A percentile compares a stretch with the other conserved stretches of the same genome.
phyloP scores from a whole-genome alignment of 371 early-diverging fungal species.

The Saksenaea vasiformis region DNA sequence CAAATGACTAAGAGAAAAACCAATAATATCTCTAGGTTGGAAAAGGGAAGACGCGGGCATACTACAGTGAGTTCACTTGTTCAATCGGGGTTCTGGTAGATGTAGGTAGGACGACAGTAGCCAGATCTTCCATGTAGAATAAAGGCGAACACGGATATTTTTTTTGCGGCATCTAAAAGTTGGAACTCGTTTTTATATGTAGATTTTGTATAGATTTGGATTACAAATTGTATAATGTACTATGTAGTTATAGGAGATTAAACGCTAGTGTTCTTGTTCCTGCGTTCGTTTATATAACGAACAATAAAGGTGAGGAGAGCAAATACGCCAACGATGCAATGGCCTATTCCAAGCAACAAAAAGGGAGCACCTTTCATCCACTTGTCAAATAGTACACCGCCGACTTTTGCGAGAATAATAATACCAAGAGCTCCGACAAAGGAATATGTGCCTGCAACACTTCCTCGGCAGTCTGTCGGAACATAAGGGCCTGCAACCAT shows the following conservation, averaged over 20 bases:
- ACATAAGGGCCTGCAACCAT: slow-evolving; percentile 60
- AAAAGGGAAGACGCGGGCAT: too few relatives aligned
- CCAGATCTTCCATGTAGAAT: too few relatives aligned
- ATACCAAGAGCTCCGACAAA: slow-evolving; percentile 67
- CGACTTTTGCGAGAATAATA: slow-evolving; percentile 50
- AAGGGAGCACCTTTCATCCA: slow-evolving; percentile 68
- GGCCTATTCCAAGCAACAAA: slow-evolving; percentile 57
- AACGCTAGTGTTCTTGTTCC: background rate
- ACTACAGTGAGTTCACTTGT: too few relatives aligned
- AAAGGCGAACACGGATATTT: too few relatives aligned
- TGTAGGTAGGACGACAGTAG: too few relatives aligned
- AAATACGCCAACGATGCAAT: slow-evolving; percentile 31
- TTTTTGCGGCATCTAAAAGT: too few relatives aligned
- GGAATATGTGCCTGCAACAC: slow-evolving; percentile 70
- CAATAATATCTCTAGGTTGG: too few relatives aligned
- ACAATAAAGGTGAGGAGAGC: background rate
- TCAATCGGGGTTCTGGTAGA: too few relatives aligned
- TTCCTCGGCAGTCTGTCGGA: slow-evolving; percentile 58
- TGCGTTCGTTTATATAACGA: background rate
- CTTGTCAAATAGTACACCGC: slow-evolving; percentile 64
- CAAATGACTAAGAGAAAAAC: too few relatives aligned
- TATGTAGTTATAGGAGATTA: background rate
- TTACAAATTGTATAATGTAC: too few relatives aligned
- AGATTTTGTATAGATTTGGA: background rate
- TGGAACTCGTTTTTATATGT: too few relatives aligned